Conservation (phyloP, 2,329 filamentous ascomycete genomes). For the Fusarium lateritium region DNA sequence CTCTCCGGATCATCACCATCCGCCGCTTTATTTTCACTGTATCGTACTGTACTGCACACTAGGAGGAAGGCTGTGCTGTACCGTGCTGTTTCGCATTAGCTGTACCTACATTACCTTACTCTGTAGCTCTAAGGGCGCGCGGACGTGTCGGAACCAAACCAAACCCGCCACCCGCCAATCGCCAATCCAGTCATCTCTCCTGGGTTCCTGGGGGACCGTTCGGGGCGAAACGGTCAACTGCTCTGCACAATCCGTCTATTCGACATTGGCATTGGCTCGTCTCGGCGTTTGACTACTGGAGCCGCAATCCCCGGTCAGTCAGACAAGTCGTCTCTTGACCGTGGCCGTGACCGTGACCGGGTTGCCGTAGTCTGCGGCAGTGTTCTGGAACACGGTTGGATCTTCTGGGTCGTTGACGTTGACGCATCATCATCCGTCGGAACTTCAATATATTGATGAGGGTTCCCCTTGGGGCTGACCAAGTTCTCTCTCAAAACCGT, state of each 20-base stretch:
- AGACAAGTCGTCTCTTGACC: conserved; percentile 18
- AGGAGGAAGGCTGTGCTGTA: conserved; percentile 20
- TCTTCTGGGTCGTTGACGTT: conserved; percentile 17
- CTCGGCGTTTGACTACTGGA: conserved; percentile 22
- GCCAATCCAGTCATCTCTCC: background rate
- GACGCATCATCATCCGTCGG: conserved; percentile 16
- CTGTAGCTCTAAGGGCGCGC: conserved; percentile 31
- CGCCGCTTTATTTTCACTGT: background rate
- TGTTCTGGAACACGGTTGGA: conserved; percentile 19
- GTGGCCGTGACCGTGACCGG: background rate
- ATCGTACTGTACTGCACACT: conserved; percentile 14
- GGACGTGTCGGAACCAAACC: conserved; percentile 36
- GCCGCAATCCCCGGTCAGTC: conserved; percentile 34
- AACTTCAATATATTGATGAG: conserved; percentile 48
- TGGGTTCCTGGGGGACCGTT: conserved; percentile 11
- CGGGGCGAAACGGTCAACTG: conserved; percentile 23
- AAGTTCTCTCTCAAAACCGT: conserved; percentile 31
- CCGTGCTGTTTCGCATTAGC: conserved; percentile 6
- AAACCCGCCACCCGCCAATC: conserved; percentile 29
- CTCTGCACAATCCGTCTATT: conserved; percentile 10
- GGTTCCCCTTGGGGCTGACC: conserved; percentile 38
- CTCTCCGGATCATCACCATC: conserved; percentile 1
- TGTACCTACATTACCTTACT: background rate
- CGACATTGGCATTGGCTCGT: conserved; percentile 18
- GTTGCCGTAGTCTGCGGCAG: conserved; percentile 29